These are phyloP conservation scores for Backusella westeae DNA, from an alignment of 192 early-diverging fungal species.

Conservation along the genomic window DNA sequence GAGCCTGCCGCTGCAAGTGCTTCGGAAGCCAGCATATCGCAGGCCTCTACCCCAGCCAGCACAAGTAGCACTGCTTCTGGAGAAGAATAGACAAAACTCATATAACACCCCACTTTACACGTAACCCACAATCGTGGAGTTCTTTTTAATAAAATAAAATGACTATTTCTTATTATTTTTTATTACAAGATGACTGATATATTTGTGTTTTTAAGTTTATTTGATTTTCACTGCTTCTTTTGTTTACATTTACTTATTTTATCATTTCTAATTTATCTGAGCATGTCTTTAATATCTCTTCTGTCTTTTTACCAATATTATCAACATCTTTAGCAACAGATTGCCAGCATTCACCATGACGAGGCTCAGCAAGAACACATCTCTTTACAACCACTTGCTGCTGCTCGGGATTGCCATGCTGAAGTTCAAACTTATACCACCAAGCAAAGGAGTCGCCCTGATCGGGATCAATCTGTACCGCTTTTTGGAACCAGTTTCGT, in stretches of 20 bases:
- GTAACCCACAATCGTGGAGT: not conserved
- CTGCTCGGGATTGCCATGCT: constrained; percentile 66
- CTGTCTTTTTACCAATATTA: constrained; percentile 64
- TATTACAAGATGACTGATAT: not conserved
- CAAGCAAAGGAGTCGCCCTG: constrained; percentile 94
- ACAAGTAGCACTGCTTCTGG: not conserved
- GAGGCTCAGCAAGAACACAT: constrained; percentile 79
- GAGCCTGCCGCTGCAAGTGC: not conserved
- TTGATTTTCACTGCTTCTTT: not conserved
- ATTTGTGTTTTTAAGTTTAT: not conserved
- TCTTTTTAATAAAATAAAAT: not conserved
- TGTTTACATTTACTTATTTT: constrained; percentile 14
- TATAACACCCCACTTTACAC: not conserved
- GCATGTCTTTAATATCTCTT: constrained; percentile 55
- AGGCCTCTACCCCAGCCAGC: not conserved
- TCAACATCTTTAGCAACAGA: constrained; percentile 70
- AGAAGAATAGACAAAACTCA: not conserved
- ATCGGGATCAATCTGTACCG: constrained; percentile 80
- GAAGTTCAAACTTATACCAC: constrained; percentile 89
- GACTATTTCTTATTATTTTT: not conserved
- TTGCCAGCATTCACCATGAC: constrained; percentile 91
- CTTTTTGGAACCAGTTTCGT: constrained; percentile 86
- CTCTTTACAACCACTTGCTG: constrained; percentile 55
- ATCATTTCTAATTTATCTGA: constrained; percentile 30
- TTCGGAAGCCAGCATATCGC: not conserved